Base-by-base conservation (phyloP, 352 stramenopile genomes). In the Pythium coloratum region DNA sequence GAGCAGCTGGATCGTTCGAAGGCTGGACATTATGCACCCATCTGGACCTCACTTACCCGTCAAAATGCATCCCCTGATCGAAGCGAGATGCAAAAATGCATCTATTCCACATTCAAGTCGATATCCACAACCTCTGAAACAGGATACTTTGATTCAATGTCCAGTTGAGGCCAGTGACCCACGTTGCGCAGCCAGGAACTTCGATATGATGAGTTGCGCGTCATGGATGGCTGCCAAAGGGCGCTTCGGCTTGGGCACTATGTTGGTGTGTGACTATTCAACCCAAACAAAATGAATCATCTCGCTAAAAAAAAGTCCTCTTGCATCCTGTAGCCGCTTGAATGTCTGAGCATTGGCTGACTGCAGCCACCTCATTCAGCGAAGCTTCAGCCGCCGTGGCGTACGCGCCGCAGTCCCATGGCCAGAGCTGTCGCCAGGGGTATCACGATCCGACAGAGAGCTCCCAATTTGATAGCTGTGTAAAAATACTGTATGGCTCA, bases 191-290 rank as follows among this genome's bases (percentile, higher is more conserved):
- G 42, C 42, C 42, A 50, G 38, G 14, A 50, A 26, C 16, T 13
- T n/a, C n/a, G 44, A 51, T 16, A 51, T 51, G 44, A 51, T 51
- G 18, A 51, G 44, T 51, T 51, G 44, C 44, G 44, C 44, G 44
- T 51, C 44, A 51, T 51, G n/a, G 2, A 14, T n/a, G 44, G 44
- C 44, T 51, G 44, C 44, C 44, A 51, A 51, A 51, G 44, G 44
- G 44, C n/a, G 44, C n/a, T 24, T 24, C 20, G 20, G 20, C 20
- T 24, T 24, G 20, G 20, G 20, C 20, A 24, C 20, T 0, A 24
- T 24, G 20, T 51, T 51, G 44, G 44, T 51, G 44, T 51, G 44
- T 51, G 44, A 51, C 44, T 51, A 8, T 51, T 51, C 44, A 51
- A 51, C 16, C 44, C 20, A 24, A 24, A 24, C 44, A 51, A 20